A percentile compares a stretch with the other conserved stretches of the same genome.
Conservation (phyloP, 495 filamentous ascomycete species). For the Penicillium macrosclerotiorum region DNA sequence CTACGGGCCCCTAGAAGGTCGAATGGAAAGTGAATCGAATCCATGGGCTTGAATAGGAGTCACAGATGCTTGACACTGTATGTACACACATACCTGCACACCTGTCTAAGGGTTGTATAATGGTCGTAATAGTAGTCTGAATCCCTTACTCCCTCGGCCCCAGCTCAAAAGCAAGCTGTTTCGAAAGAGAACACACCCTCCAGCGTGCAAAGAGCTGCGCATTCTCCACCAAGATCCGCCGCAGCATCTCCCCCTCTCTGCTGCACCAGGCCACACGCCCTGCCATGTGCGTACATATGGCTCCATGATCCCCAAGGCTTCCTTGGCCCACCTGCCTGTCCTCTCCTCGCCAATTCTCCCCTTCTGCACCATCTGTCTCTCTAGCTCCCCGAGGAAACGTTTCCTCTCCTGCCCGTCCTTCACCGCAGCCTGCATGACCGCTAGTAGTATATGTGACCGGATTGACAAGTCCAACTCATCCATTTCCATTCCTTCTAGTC, state of each 20-base stretch:
- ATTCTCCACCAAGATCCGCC: slow-evolving; percentile 26
- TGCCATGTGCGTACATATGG: slow-evolving; percentile 25
- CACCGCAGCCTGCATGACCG: slow-evolving; percentile 23
- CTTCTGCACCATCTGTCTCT: slow-evolving; percentile 20
- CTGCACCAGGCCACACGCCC: slow-evolving; percentile 24
- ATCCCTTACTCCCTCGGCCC: slow-evolving; percentile 13
- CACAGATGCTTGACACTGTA: background rate
- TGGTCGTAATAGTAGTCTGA: background rate
- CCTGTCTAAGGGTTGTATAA: background rate
- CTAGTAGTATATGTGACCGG: slow-evolving; percentile 25
- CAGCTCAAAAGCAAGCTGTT: slow-evolving; percentile 25
- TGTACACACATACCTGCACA: background rate
- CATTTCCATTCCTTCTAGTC: slow-evolving; percentile 10
- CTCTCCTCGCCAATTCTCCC: slow-evolving; percentile 21
- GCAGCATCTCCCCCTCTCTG: slow-evolving; percentile 21
- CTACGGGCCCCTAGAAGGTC: slow-evolving; percentile 7
- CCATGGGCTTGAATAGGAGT: background rate
- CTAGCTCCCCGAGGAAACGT: slow-evolving; percentile 19
- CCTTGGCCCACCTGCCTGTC: slow-evolving; percentile 19
- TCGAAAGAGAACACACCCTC: slow-evolving; percentile 18
- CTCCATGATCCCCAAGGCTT: slow-evolving; percentile 24
- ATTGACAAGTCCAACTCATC: slow-evolving; percentile 24
- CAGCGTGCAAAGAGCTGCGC: slow-evolving; percentile 27
- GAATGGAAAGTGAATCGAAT: slow-evolving; percentile 16
- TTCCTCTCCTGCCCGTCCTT: slow-evolving; percentile 17